Conservation (phyloP, 192 early-diverging fungal genomes). For the Podila verticillata region DNA sequence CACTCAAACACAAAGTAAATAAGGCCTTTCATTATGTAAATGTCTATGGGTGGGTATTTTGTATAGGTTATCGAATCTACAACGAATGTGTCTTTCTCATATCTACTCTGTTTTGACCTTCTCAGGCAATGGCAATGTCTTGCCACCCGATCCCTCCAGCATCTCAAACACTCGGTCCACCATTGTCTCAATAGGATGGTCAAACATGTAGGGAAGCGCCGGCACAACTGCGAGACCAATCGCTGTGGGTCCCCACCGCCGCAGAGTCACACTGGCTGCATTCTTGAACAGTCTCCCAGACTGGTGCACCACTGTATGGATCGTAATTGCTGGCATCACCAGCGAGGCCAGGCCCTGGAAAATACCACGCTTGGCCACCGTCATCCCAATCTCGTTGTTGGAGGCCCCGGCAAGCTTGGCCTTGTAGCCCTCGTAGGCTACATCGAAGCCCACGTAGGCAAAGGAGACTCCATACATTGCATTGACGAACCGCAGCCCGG, state of each 20-base stretch:
- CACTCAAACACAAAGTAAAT: too few species aligned
- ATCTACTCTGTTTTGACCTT: too few species aligned
- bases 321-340: slow-evolving; percentile 66
- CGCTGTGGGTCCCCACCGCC: slow-evolving; percentile 67
- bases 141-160: slow-evolving; percentile 38
- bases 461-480: slow-evolving; percentile 70
- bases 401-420: slow-evolving; percentile 56
- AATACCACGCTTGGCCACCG: slow-evolving; percentile 63
- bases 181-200: slow-evolving; percentile 68
- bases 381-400: slow-evolving; percentile 52
- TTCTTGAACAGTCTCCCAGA: slow-evolving; percentile 53
- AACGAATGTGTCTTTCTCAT: too few species aligned
- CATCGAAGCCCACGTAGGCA: slow-evolving; percentile 70
- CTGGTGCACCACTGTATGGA: slow-evolving; percentile 69
- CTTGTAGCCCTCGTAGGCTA: slow-evolving; percentile 69
- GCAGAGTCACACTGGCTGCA: slow-evolving; percentile 54
- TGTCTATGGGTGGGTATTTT: too few species aligned
- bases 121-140: slow-evolving; percentile 34
- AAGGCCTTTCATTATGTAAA: too few species aligned
- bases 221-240: slow-evolving; percentile 69
- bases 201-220: slow-evolving; percentile 69
- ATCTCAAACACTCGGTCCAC: slow-evolving; percentile 70
- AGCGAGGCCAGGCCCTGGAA: slow-evolving; percentile 73
- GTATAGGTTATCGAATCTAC: too few species aligned
- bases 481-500: slow-evolving; percentile 60